Base-by-base conservation (phyloP, 164 flowering plant species). In the Vitis cinerea region DNA sequence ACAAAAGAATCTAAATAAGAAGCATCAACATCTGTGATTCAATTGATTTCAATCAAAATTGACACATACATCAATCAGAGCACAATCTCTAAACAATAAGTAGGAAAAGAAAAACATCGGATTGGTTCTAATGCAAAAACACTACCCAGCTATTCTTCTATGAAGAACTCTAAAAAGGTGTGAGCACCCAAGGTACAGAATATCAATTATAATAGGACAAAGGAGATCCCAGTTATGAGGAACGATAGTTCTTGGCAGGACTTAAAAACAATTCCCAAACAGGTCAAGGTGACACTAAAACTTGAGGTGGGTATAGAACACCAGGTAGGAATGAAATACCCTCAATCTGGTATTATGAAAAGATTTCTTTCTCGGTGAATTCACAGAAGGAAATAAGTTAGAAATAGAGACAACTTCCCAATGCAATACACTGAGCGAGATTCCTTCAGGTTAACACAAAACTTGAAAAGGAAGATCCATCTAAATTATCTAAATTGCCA, bases 1-100 rank as follows among this genome's bases (percentile, higher is more conserved):
- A 79, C 81, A 80, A 76, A 80, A 80, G 67, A 77, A 71, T 75
- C 31, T 77, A 78, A 80, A 76, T 71, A 74, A 79, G 77, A 73
- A 71, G 74, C 74, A 74, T 76, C 75, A 76, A 69, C 78, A 78
- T 76, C 64, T 69, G 82, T 83, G 82, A 78, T 81, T 67, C 63
- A 78, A 72, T 13, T 14, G 63, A 69, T 70, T 70, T 74, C 71
- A 77, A 68, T 70, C 29, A 79, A 79, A 68, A 73, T 52, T 47
- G 74, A 66, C 63, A 75, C 47, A 61, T 29, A 62, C 50, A 17
- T 49, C 54, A 66, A 70, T 65, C 55, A 69, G 57, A 69, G 14
- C 44, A 37, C 27, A 37, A 63, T 27, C 23, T 19, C 59, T 62
- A 67, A 63, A 49, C 1, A 61, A 65, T 27, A 12, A 48, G n/a